Percentiles rank a stretch among this genome's conserved stretches.
phyloP scores from a whole-genome alignment of 2,329 filamentous ascomycete genomes.

The Ramularia endophylla region DNA sequence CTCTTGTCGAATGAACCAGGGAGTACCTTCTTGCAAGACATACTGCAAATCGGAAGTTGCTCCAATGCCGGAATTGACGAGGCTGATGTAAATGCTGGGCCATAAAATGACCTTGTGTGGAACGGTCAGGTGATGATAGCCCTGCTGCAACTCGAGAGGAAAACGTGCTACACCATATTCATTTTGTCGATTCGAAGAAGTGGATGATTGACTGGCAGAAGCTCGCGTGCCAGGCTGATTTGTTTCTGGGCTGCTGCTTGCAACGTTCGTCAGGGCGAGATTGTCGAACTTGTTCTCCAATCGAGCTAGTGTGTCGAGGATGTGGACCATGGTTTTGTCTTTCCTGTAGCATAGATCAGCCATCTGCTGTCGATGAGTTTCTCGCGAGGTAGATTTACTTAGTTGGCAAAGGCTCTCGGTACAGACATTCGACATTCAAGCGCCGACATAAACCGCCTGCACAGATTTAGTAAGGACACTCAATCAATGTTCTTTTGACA shows the following conservation, averaged over 20 bases:
- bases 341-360: slow-evolving; percentile 42
- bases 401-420: slow-evolving; percentile 55
- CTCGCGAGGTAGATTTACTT: slow-evolving; percentile 45
- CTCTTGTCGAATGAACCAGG: slow-evolving; percentile 35
- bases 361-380: not conserved
- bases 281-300: slow-evolving; percentile 53
- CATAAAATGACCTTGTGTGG: slow-evolving; percentile 51
- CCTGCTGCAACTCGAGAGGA: slow-evolving; percentile 18
- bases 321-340: slow-evolving; percentile 57
- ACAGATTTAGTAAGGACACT: slow-evolving; percentile 5
- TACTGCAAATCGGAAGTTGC: slow-evolving; percentile 31
- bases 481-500: not conserved
- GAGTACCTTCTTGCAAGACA: slow-evolving; percentile 34
- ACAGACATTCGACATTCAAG: slow-evolving; percentile 54
- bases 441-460: slow-evolving; percentile 48
- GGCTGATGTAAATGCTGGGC: slow-evolving; percentile 33
- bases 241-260: slow-evolving; percentile 14
- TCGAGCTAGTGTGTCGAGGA: slow-evolving; percentile 50
- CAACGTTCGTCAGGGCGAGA: slow-evolving; percentile 17
- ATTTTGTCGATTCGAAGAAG: slow-evolving; percentile 7
- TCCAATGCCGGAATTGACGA: slow-evolving; percentile 30
- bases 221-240: slow-evolving; percentile 6
- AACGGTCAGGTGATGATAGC: slow-evolving; percentile 31
- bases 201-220: slow-evolving; percentile 9
- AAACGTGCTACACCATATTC: slow-evolving; percentile 9